Conservation (phyloP, 306 rosid species). For the Macrotyloma uniflorum region DNA sequence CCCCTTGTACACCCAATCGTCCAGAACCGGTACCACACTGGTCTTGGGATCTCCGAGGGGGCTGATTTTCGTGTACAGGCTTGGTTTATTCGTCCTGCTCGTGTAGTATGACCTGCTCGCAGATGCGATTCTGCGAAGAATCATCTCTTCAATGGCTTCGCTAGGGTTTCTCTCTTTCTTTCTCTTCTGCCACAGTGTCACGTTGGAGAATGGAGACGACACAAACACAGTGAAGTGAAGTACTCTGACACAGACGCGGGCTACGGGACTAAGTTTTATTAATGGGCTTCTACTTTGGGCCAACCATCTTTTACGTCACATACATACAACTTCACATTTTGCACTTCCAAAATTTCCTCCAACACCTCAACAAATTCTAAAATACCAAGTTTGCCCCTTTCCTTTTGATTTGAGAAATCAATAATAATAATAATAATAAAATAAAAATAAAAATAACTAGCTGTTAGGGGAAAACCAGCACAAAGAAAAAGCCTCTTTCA, state of each 20-base stretch:
- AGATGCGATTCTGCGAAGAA: constrained; percentile 43
- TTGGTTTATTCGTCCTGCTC: constrained; percentile 56
- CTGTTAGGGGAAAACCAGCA: background rate
- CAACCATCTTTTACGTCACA: no score
- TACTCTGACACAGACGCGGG: background rate
- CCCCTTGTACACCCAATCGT: constrained; percentile 76
- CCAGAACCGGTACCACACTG: constrained; percentile 63
- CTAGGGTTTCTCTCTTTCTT: constrained; percentile 14
- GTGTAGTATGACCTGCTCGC: constrained; percentile 65
- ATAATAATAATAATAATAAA: no score
- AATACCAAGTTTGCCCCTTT: no score
- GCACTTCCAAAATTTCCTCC: no score
- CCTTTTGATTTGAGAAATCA: no score
- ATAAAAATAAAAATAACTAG: background rate
- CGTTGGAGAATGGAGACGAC: background rate
- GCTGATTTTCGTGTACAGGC: constrained; percentile 67
- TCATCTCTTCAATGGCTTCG: constrained; percentile 34
- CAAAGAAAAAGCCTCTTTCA: background rate
- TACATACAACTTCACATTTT: no score
- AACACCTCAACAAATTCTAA: no score
- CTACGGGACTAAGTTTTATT: no score
- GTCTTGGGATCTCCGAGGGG: constrained; percentile 64
- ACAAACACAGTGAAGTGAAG: background rate
- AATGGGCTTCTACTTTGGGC: no score
- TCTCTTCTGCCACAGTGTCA: background rate